Percentiles rank a stretch among this genome's conserved stretches.
These are phyloP conservation scores for Echeveria elegans DNA, from an alignment of 164 flowering plant genomes.

Conservation along the genomic window DNA sequence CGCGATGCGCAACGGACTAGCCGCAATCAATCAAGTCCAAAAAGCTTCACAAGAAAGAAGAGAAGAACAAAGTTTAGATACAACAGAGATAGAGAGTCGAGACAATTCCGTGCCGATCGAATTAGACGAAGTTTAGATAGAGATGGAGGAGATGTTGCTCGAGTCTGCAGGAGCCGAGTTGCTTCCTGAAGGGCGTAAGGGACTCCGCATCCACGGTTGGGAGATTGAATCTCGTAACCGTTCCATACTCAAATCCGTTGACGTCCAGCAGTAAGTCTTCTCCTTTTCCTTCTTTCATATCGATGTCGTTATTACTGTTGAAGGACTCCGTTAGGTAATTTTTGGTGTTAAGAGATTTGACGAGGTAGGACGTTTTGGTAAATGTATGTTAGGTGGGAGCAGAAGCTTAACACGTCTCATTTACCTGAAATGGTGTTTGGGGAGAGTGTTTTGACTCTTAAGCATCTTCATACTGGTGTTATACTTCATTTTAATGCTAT, in stretches of 20 bases:
- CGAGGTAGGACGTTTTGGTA: not conserved
- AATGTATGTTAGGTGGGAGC: constrained; percentile 85
- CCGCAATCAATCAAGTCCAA: too few relatives aligned
- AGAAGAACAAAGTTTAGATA: too few relatives aligned
- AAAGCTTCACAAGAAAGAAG: too few relatives aligned
- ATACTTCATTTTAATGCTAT: constrained; percentile 74
- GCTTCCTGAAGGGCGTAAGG: constrained; percentile 47
- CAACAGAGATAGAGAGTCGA: too few relatives aligned
- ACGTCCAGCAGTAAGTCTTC: constrained; percentile 26
- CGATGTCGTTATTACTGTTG: too few relatives aligned
- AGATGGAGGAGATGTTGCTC: constrained; percentile 42
- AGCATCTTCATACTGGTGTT: constrained; percentile 44
- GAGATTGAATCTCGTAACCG: constrained; percentile 62
- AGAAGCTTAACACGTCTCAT: constrained; percentile 65
- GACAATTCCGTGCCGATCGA: not conserved
- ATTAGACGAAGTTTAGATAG: constrained; percentile 35
- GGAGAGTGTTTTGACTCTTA: constrained; percentile 56
- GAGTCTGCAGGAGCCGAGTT: constrained; percentile 63
- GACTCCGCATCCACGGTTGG: constrained; percentile 76
- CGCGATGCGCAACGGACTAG: too few relatives aligned
- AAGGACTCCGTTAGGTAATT: too few relatives aligned
- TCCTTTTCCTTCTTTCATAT: not conserved
- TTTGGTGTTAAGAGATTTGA: too few relatives aligned
- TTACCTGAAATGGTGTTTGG: constrained; percentile 98
- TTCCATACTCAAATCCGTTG: constrained; percentile 54